Conservation (phyloP, 805 yeast genomes). For the Komagataella ulmi region DNA sequence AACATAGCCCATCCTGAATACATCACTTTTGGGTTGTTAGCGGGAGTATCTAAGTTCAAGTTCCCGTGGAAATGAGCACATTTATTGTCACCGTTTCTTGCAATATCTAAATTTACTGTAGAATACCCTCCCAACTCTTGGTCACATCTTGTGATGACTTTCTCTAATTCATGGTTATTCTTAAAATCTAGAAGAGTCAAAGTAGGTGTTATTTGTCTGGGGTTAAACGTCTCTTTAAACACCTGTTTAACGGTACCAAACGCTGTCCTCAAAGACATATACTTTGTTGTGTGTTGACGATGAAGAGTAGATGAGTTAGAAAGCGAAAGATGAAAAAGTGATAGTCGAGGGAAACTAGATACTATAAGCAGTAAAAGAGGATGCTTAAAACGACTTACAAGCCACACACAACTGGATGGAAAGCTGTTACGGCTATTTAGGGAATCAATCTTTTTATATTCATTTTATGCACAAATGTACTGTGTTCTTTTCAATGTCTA, state of each 20-base stretch:
- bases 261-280: not conserved
- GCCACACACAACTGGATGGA: not conserved
- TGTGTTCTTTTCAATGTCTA: not conserved
- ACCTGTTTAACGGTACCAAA: not conserved
- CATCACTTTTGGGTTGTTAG: slow-evolving; percentile 46
- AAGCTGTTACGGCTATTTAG: not conserved
- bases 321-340: not conserved
- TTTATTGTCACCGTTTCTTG: slow-evolving; percentile 18
- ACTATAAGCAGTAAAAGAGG: not conserved
- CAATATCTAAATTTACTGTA: slow-evolving; percentile 38
- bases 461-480: not conserved
- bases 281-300: not conserved
- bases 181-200: slow-evolving; percentile 45
- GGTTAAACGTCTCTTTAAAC: not conserved
- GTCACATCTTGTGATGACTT: slow-evolving; percentile 53
- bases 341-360: not conserved
- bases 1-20: slow-evolving; percentile 73
- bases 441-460: not conserved
- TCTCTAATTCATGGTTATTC: slow-evolving; percentile 30
- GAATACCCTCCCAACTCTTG: slow-evolving; percentile 71
- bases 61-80: slow-evolving; percentile 64
- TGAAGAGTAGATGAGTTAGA: too few species aligned
- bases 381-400: not conserved
- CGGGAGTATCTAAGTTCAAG: slow-evolving; percentile 50
- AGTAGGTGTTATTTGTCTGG: not conserved